Evolutionary conservation across 768 basidiomycete species (phyloP), one percentile per base, ranked within the genome.

Genomic region (Pleurotus tuoliensis): DNA sequence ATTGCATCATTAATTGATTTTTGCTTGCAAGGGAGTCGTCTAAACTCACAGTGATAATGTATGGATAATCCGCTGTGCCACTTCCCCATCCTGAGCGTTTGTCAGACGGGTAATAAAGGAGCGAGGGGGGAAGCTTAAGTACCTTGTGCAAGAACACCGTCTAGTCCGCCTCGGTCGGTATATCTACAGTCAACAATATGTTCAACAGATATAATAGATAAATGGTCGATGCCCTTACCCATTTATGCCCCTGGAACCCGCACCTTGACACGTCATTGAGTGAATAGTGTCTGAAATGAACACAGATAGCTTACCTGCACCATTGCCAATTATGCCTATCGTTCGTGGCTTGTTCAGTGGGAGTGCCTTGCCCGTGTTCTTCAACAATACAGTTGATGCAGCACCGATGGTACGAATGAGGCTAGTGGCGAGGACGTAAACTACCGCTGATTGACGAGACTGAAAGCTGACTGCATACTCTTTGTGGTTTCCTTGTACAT

Each of bases 141-240:
- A 67, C 84, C 86, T 76, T 84, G 78, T 0, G 78, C 86, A 3
- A 89, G 73, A 18, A 84, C 81, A 12, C 85, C 84, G 56, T 76
- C 76, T 54, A 83, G 70, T 7, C 84, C 80, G 18, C 78, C 77
- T 22, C 83, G 76, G 59, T 86, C 85, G 3, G 71, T 58, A 57
- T 74, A 79, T 11, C 76, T 76, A 41, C 12, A 49, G 39, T 24
- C 12, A 25, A 34, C 3, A 34, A 11, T 11, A 11, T 1, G 3
- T 12, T 4, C 7, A 9, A 9, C 11, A 34, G 30, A 34, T 34
- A 34, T 9, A 11, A 34, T 34, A 34, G 30, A 34, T 3, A 34
- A 34, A 30, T 11, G 0, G 11, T 34, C 11, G 11, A 34, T 34
- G 8, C 34, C 40, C 66, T 30, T 57, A 83, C 70, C 79, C 81